phyloP scores from a whole-genome alignment of 176 grass and related monocot species.

The Eragrostis curvula region DNA sequence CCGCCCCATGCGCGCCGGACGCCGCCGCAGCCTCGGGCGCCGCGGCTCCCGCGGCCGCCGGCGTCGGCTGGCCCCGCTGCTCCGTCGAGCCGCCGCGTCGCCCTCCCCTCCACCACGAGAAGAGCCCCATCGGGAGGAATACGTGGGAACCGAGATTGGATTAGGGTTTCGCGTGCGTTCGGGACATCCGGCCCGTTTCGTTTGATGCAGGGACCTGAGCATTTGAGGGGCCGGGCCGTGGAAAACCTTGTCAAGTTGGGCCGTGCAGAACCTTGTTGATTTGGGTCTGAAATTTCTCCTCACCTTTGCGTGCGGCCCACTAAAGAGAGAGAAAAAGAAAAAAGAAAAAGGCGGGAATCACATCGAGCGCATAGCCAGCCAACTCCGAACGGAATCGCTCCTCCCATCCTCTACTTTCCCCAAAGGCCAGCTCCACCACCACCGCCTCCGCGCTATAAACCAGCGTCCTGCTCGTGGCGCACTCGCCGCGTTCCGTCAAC shows the following conservation, averaged over 20 bases:
- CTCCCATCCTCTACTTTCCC: slow-evolving; percentile 55
- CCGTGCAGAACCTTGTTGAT: neutral
- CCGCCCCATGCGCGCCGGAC: slow-evolving; percentile 66
- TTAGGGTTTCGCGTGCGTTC: slow-evolving; percentile 26
- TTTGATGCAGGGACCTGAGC: neutral
- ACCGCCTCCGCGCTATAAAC: slow-evolving; percentile 12
- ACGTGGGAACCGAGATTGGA: slow-evolving; percentile 31
- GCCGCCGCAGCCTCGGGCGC: slow-evolving; percentile 21
- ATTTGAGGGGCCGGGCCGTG: neutral
- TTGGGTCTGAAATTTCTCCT: neutral
- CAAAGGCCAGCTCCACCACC: slow-evolving; percentile 45
- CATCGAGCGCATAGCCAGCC: slow-evolving; percentile 20
- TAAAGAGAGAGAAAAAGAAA: neutral
- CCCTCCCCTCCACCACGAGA: slow-evolving; percentile 79
- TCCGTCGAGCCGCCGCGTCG: slow-evolving; percentile 33
- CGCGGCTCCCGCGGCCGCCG: slow-evolving; percentile 6
- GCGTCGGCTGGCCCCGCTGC: neutral
- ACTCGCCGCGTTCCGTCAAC: neutral
- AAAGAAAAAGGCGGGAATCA: slow-evolving; percentile 50
- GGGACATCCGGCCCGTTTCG: neutral
- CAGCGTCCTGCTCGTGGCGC: neutral
- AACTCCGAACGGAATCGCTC: slow-evolving; percentile 49
- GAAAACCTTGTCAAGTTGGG: neutral
- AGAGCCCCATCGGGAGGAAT: slow-evolving; percentile 69
- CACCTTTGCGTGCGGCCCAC: neutral